These are phyloP conservation scores for Hyphopichia burtonii DNA, from an alignment of 1,139 yeast species.

Conservation along the genomic window DNA sequence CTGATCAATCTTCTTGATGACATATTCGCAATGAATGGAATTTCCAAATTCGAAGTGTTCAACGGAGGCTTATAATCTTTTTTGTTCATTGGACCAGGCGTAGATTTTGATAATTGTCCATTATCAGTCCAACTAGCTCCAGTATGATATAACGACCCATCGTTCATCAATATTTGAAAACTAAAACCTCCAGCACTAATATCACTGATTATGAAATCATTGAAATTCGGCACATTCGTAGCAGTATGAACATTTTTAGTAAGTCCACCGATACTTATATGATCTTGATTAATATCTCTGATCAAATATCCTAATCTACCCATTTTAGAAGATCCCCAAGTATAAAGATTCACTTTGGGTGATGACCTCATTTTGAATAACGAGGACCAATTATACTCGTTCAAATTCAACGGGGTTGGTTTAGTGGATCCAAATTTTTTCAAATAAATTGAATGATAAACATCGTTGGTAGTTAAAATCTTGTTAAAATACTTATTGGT, in stretches of 20 bases:
- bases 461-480: conserved; percentile 24
- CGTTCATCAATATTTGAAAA: conserved; percentile 56
- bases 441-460: conserved; percentile 48
- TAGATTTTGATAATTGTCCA: conserved; percentile 14
- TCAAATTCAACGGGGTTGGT: conserved; percentile 40
- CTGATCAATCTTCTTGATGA: conserved; percentile 15
- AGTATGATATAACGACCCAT: conserved; percentile 54
- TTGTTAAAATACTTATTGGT: conserved; percentile 36
- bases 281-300: conserved; percentile 25
- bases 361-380: conserved; percentile 44
- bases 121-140: conserved; percentile 50
- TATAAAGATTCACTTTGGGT: conserved; percentile 43
- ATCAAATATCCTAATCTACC: conserved; percentile 59
- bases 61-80: conserved; percentile 15
- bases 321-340: conserved; percentile 61
- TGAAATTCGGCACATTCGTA: conserved; percentile 29
- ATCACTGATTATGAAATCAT: conserved; percentile 47
- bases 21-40: conserved; percentile 10
- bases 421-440: conserved; percentile 46
- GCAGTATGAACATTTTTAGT: conserved; percentile 44
- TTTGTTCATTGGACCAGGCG: conserved; percentile 21
- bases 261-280: conserved; percentile 24
- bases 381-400: conserved; percentile 48
- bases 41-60: conserved; percentile 4
- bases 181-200: conserved; percentile 68